Percentiles rank a stretch among this genome's conserved stretches.
phyloP scores from a whole-genome alignment of 176 grass and related monocot species.

The Phyllostachys edulis region DNA sequence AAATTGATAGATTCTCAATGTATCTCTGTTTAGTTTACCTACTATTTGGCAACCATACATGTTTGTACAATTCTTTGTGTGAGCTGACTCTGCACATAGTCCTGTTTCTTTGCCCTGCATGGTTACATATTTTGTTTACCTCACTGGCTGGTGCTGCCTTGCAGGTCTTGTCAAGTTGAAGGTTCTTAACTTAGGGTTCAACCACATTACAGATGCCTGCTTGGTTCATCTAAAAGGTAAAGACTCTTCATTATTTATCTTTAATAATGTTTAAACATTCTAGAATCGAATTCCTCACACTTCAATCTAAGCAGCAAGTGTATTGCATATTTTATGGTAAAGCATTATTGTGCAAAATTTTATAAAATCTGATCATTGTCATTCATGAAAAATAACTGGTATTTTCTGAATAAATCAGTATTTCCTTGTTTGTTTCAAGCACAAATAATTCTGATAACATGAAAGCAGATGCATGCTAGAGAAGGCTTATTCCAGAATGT shows the following conservation, averaged over 20 bases:
- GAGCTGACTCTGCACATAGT: neutral
- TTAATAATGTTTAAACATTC: neutral
- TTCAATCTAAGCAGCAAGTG: neutral
- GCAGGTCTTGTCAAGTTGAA: conserved; percentile 70
- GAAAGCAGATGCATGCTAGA: conserved; percentile 1
- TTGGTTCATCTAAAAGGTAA: conserved; percentile 79
- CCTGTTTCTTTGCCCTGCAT: neutral
- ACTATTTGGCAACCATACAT: neutral
- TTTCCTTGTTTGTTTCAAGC: neutral
- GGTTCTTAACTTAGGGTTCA: conserved; percentile 82
- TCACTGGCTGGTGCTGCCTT: neutral
- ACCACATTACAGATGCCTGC: conserved; percentile 75
- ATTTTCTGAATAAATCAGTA: neutral
- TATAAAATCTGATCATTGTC: neutral
- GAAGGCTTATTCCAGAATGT: neutral
- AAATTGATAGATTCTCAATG: neutral
- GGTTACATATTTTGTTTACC: conserved; percentile 5
- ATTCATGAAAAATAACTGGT: conserved; percentile 10
- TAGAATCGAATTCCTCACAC: neutral
- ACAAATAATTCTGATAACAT: conserved; percentile 23
- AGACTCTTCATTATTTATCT: neutral
- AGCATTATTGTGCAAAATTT: neutral
- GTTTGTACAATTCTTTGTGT: neutral
- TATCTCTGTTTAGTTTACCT: neutral
- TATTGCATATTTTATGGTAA: neutral